Percentiles rank a stretch among this genome's conserved stretches.
phyloP scores from a whole-genome alignment of 331 rosid species.

The Acacia pycnantha region DNA sequence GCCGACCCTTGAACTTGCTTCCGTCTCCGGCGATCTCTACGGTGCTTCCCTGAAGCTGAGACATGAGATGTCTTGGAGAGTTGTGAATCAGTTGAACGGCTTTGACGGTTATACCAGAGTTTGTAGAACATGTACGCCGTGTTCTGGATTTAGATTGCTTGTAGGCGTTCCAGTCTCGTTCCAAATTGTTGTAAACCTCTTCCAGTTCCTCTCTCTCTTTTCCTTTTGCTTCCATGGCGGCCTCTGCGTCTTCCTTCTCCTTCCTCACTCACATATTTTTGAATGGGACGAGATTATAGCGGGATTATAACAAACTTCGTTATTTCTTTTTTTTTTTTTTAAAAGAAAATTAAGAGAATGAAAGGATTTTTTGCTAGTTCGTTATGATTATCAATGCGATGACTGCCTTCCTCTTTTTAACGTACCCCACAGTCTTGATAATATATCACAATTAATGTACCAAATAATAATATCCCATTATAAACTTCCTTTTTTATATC shows the following conservation, averaged over 20 bases:
- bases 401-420: too few relatives aligned
- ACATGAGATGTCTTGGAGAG: conserved; percentile 55
- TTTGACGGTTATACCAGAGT: conserved; percentile 5
- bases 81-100: conserved; percentile 17
- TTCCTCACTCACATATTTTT: conserved; percentile 20
- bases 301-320: conserved; percentile 11
- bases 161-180: conserved; percentile 52
- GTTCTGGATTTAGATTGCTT: conserved; percentile 40
- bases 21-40: conserved; percentile 39
- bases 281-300: conserved; percentile 24
- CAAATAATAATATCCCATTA: too few relatives aligned
- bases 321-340: not conserved
- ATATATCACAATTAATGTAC: too few relatives aligned
- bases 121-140: not conserved
- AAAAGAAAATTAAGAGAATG: not conserved
- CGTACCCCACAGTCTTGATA: too few relatives aligned
- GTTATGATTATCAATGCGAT: not conserved
- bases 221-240: conserved; percentile 38
- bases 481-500: too few relatives aligned
- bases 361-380: conserved; percentile 1
- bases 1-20: conserved; percentile 38
- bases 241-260: not conserved
- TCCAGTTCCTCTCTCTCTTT: conserved; percentile 28
- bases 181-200: conserved; percentile 34
- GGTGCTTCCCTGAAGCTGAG: conserved; percentile 41